Base-by-base conservation (phyloP, 805 yeast genomes). In the Yueomyces sp. region DNA sequence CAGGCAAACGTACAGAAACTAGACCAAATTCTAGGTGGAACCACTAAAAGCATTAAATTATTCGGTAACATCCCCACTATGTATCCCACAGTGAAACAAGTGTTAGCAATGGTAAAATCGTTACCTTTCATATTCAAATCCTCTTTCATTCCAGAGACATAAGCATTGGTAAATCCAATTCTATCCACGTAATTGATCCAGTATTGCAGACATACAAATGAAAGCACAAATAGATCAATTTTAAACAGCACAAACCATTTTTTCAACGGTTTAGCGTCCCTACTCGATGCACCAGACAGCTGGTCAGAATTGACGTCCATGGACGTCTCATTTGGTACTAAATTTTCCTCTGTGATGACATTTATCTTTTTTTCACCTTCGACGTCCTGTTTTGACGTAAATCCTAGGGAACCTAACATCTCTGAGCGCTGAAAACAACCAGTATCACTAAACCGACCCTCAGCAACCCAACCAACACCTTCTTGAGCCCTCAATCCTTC, bases 131-230 rank as follows among this genome's bases (percentile, higher is more conserved):
- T 63, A 3, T 60, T 49, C 44, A 75, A 50, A 43, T 72, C 82
- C 45, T 75, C 76, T 49, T 74, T 69, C 82, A 79, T 74, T 7
- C 85, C 85, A 8, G 77, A 68, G n/a, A 77, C 79, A 53, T 78
- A 79, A 2, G 85, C 83, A 51, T 74, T 71, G 32, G 71, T 61
- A 38, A 76, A 58, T 44, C 76, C 77, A 11, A 73, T 64, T 51
- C 79, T 66, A 56, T 78, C 84, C 32, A 79, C 66, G 54, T 76
- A 78, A 49, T 77, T 78, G 45, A 68, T 60, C 64, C 64, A 61
- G 44, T 60, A 61, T 43, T 60, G 64, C 41, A 60, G 42, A 41
- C 64, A 60, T 3, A 61, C 62, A 46, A 59, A 61, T 0, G 64
- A 55, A 36, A 61, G 45, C 27, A 61, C 63, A 40, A 57, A 59